These are phyloP conservation scores for Clonostachys byssicola DNA, from an alignment of 2,329 filamentous ascomycete species.

Conservation along the genomic window DNA sequence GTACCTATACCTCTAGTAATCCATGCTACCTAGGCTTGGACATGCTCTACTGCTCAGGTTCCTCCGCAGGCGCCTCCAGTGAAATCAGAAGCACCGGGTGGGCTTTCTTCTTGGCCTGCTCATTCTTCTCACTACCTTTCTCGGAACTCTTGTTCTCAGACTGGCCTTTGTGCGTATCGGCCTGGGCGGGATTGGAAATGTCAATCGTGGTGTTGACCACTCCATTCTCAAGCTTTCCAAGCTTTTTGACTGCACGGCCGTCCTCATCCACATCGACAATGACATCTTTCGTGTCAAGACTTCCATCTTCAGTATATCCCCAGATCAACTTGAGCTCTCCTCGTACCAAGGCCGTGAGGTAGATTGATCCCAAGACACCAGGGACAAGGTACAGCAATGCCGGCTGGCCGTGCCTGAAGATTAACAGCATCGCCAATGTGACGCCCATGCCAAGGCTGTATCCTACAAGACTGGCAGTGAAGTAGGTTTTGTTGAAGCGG, in stretches of 20 bases:
- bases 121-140: conserved; percentile 7
- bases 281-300: conserved; percentile 48
- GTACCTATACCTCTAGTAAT: too few species aligned
- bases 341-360: conserved; percentile 66
- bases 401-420: conserved; percentile 80
- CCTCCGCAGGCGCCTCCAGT: background rate
- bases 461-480: conserved; percentile 70
- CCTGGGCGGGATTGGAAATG: conserved; percentile 5
- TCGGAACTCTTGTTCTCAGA: conserved; percentile 6
- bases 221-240: conserved; percentile 28
- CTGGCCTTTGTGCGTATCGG: conserved; percentile 16
- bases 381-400: conserved; percentile 91
- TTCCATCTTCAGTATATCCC: conserved; percentile 73
- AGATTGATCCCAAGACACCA: conserved; percentile 70
- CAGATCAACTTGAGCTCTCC: conserved; percentile 76
- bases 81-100: conserved; percentile 1
- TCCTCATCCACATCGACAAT: conserved; percentile 49
- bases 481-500: conserved; percentile 79
- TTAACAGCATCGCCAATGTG: conserved; percentile 72
- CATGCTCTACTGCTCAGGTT: background rate
- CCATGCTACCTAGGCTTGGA: too few species aligned
- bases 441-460: conserved; percentile 75
- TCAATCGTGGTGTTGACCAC: conserved; percentile 27
- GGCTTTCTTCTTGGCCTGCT: conserved; percentile 8
- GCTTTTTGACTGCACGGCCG: conserved; percentile 36